Conservation (phyloP, 176 grass and related monocot species). For the Canna indica region DNA sequence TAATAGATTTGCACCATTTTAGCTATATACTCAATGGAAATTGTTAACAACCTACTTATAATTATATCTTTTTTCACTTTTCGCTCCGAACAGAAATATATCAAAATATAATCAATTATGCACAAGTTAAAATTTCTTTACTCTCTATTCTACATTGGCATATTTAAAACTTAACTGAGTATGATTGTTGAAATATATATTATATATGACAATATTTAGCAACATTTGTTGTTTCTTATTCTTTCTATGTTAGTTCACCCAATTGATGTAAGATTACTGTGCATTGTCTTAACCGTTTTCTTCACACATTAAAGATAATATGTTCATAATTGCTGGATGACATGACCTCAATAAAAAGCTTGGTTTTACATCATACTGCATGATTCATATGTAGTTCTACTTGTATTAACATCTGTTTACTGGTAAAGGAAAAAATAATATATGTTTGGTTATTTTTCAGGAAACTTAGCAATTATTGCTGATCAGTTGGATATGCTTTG, state of each 20-base stretch:
- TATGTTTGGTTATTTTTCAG: constrained; percentile 29
- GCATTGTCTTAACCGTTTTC: neutral
- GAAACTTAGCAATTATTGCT: constrained; percentile 31
- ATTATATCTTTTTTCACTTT: no score
- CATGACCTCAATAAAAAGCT: neutral
- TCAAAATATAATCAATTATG: no score
- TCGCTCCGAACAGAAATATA: no score
- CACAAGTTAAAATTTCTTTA: no score
- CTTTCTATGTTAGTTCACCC: neutral
- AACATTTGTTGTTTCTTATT: neutral
- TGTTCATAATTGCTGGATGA: neutral
- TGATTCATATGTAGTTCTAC: neutral
- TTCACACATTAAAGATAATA: neutral
- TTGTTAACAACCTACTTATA: no score
- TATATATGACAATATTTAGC: no score
- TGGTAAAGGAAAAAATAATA: neutral
- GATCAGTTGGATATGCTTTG: constrained; percentile 74
- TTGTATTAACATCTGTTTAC: neutral
- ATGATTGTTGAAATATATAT: no score
- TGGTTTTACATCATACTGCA: neutral
- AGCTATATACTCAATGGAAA: no score
- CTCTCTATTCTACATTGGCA: no score
- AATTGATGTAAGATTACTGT: neutral
- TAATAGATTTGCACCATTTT: neutral
- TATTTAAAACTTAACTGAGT: no score